phyloP scores from a whole-genome alignment of 1,284 basidiomycete genomes.

The Apiotrichum veenhuisii region DNA sequence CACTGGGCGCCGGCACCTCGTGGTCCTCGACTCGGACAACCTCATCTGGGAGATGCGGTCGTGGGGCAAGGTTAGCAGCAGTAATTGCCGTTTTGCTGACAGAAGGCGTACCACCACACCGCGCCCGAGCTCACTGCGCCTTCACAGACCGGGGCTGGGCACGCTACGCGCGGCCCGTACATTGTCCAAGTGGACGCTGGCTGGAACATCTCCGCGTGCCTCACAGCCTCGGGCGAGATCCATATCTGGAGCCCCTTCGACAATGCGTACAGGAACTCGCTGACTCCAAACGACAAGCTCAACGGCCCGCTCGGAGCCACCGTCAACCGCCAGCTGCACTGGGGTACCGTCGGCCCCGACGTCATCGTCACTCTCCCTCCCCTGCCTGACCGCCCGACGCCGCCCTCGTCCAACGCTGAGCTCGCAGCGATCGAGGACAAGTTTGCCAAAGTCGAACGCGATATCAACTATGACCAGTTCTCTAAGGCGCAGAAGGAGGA shows the following conservation, averaged over 20 bases:
- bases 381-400: conserved; percentile 17
- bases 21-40: conserved; percentile 44
- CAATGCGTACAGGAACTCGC: conserved; percentile 33
- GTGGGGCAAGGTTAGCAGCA: conserved; percentile 36
- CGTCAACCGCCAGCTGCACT: conserved; percentile 41
- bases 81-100: conserved; percentile 1
- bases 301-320: conserved; percentile 46
- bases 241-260: conserved; percentile 68
- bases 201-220: conserved; percentile 68
- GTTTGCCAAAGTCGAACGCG: conserved; percentile 27
- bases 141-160: conserved; percentile 22
- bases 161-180: conserved; percentile 20
- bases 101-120: conserved; percentile 39
- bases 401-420: conserved; percentile 39
- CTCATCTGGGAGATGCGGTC: conserved; percentile 43
- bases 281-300: conserved; percentile 40
- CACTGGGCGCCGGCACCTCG: conserved; percentile 35
- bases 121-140: conserved; percentile 32
- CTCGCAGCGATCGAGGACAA: conserved; percentile 58
- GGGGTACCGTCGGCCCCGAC: conserved; percentile 33
- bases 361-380: conserved; percentile 18
- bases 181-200: conserved; percentile 65
- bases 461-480: background rate
- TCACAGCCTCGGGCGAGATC: conserved; percentile 66
- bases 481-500: conserved; percentile 32